Evolutionary conservation across 202 grass and related monocot species (phyloP).

Genomic region (Zoysia matrella): DNA sequence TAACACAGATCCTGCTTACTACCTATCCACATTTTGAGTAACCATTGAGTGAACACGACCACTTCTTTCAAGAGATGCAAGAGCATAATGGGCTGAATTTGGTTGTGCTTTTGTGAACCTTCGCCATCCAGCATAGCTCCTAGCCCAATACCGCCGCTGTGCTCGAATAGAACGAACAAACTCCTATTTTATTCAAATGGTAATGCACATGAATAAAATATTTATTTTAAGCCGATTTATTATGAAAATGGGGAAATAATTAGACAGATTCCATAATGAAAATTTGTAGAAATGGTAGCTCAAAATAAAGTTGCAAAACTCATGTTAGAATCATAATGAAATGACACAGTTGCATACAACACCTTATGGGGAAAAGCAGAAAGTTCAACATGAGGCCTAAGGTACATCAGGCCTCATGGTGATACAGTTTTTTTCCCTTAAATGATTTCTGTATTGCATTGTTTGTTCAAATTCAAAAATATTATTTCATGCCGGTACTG

Average conservation of each 20-base stretch:
- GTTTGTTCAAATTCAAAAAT: background rate
- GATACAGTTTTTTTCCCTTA: background rate
- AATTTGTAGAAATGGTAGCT: background rate
- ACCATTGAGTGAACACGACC: conserved; percentile 77
- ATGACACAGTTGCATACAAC: background rate
- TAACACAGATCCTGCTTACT: conserved; percentile 25
- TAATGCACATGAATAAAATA: conserved; percentile 16
- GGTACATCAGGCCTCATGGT: background rate
- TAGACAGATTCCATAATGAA: conserved; percentile 10
- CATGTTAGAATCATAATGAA: background rate
- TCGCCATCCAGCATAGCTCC: conserved; percentile 96
- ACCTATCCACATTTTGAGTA: conserved; percentile 99
- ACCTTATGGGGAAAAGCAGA: background rate
- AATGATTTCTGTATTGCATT: background rate
- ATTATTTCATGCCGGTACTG: background rate
- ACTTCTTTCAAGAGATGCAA: conserved; percentile 83
- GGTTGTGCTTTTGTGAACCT: conserved; percentile 81
- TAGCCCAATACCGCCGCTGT: conserved; percentile 87
- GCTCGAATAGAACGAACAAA: conserved; percentile 79
- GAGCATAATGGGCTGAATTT: conserved; percentile 81
- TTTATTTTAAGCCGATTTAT: conserved; percentile 7
- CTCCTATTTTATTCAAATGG: conserved; percentile 64
- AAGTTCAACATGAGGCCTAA: background rate
- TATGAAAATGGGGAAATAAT: background rate
- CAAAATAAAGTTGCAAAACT: conserved; percentile 12